These are phyloP conservation scores for Calocera cornea DNA, from an alignment of 768 basidiomycete genomes.

Conservation along the genomic window DNA sequence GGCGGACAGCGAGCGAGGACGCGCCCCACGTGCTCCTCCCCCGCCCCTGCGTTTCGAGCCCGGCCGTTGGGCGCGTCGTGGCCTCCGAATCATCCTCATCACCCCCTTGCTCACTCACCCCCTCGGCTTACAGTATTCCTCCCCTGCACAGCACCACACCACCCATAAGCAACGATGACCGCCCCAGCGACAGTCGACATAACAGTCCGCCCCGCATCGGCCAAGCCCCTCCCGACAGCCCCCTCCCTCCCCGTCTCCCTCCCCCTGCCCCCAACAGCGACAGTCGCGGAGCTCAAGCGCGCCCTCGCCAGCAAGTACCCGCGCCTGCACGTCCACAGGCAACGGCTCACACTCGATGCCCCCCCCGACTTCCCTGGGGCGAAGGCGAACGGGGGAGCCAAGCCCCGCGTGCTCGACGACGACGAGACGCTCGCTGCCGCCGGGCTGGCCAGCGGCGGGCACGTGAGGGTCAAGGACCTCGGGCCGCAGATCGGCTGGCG, in stretches of 20 bases:
- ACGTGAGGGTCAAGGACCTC: conserved; percentile 72
- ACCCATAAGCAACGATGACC: neutral
- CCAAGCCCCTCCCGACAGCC: conserved; percentile 1
- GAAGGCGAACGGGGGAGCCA: too few relatives aligned
- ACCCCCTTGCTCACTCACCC: too few relatives aligned
- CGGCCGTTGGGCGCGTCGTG: neutral
- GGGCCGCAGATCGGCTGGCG: conserved; percentile 82
- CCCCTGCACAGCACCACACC: too few relatives aligned
- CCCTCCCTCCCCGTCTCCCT: conserved; percentile 7
- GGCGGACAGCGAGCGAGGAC: neutral
- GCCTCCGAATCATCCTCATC: too few relatives aligned
- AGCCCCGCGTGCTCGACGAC: conserved; percentile 34
- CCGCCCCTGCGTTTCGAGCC: neutral
- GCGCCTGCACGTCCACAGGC: conserved; percentile 57
- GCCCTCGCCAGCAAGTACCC: conserved; percentile 45
- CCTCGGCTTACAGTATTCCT: too few relatives aligned
- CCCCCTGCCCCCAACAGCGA: conserved; percentile 27
- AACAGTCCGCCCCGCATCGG: neutral
- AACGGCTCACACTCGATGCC: conserved; percentile 56
- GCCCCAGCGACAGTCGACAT: conserved; percentile 15
- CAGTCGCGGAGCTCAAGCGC: conserved; percentile 54
- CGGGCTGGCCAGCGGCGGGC: conserved; percentile 46
- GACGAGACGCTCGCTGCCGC: conserved; percentile 44
- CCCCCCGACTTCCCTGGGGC: conserved; percentile 22
- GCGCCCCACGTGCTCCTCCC: neutral